phyloP scores from a whole-genome alignment of 306 rosid genomes.

The Myrica gale region DNA sequence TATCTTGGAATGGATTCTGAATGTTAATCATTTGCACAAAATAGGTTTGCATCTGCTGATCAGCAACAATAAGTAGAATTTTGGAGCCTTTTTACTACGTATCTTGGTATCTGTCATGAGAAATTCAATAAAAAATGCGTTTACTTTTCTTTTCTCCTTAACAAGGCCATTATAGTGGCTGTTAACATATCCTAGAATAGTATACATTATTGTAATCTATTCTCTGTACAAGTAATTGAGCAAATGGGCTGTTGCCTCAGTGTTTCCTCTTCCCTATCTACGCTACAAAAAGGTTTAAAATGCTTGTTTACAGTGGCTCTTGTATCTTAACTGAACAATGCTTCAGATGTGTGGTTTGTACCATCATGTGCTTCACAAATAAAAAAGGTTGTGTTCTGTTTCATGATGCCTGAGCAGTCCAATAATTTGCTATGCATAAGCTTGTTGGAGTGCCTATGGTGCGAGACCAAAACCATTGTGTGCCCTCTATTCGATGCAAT shows the following conservation, averaged over 20 bases:
- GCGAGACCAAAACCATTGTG: slow-evolving; percentile 74
- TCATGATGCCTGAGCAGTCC: slow-evolving; percentile 65
- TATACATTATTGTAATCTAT: neutral
- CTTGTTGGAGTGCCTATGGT: slow-evolving; percentile 82
- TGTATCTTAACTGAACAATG: neutral
- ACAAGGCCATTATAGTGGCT: neutral
- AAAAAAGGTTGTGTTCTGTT: slow-evolving; percentile 10
- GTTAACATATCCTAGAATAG: neutral
- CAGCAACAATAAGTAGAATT: neutral
- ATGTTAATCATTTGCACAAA: neutral
- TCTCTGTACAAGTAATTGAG: neutral
- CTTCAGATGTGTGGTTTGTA: neutral
- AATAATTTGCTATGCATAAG: slow-evolving; percentile 57
- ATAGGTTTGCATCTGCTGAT: neutral
- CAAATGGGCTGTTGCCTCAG: neutral
- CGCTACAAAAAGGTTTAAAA: neutral
- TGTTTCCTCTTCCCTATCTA: neutral
- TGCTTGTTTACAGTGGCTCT: slow-evolving; percentile 23
- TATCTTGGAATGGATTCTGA: neutral
- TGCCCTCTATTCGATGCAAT: slow-evolving; percentile 49
- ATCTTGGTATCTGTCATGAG: neutral
- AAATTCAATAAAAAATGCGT: neutral
- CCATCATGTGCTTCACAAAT: neutral
- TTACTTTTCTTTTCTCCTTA: neutral
- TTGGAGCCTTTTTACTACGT: neutral